These are phyloP conservation scores for Eucalyptus pauciflora DNA, from an alignment of 345 rosid genomes.

Conservation along the genomic window DNA sequence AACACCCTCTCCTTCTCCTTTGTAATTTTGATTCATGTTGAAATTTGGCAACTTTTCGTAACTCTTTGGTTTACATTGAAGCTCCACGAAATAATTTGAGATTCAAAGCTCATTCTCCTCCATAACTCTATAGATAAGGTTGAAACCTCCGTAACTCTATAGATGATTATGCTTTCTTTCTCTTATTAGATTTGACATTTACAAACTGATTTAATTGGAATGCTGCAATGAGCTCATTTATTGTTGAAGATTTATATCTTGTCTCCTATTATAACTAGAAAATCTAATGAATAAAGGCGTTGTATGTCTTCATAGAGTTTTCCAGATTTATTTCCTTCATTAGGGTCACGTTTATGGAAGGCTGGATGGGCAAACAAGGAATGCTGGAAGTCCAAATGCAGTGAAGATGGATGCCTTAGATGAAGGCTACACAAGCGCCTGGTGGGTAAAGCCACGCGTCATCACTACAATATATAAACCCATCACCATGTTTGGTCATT, in stretches of 20 bases:
- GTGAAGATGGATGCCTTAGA: not conserved
- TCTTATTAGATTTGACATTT: not conserved
- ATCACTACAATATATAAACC: not conserved
- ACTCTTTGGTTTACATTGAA: too few relatives aligned
- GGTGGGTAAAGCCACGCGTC: not conserved
- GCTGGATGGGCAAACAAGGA: not conserved
- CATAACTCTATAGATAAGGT: too few relatives aligned
- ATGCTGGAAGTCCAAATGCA: not conserved
- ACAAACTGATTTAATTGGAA: too few relatives aligned
- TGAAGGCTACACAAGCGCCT: not conserved
- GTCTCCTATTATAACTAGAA: not conserved
- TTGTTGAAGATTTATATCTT: too few relatives aligned
- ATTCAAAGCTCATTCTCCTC: too few relatives aligned
- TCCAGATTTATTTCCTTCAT: not conserved
- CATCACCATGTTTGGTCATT: not conserved
- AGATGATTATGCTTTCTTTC: not conserved
- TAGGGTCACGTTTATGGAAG: too few relatives aligned
- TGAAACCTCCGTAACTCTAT: too few relatives aligned
- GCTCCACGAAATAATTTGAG: too few relatives aligned
- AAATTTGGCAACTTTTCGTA: too few relatives aligned
- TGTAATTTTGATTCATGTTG: too few relatives aligned
- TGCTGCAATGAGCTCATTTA: too few relatives aligned
- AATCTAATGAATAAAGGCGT: not conserved
- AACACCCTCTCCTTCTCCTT: too few relatives aligned
- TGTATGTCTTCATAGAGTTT: not conserved